Base-by-base conservation (phyloP, 805 yeast genomes). In the Lachancea sp. region DNA sequence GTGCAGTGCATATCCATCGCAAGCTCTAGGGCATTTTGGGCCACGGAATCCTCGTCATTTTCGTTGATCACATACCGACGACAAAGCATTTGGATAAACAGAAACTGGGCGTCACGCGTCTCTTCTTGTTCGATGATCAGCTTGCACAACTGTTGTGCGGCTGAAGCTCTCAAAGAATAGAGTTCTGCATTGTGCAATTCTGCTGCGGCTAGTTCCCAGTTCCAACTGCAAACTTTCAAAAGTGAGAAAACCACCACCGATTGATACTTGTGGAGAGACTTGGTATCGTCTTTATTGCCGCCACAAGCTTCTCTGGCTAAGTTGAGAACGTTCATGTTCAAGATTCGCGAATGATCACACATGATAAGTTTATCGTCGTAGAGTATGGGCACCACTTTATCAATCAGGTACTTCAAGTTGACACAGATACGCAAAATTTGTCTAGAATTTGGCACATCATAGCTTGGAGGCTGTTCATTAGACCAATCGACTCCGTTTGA, bases 1-100 rank as follows among this genome's bases (percentile, higher is more conserved):
- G 90, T 81, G 10, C 85, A 77, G 54, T 88, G 95, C 77, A 81
- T 77, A 58, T 88, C 96, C 22, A 85, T 88, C 0, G 95, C 95
- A 56, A 87, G 63, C 60, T 88, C 96, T 50, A 88, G 66, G 0
- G 89, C 95, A 63, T 78, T 82, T n/a, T 74, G 65, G 0, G 95
- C 91, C 3, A 61, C 70, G 1, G 79, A 64, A 52, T 82, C 89
- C 25, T 60, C 71, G 38, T 78, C 84, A 53, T 80, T 75, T 39
- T 84, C 70, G 51, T 75, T 77, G 52, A 86, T 79, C 20, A 77
- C 69, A 65, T 80, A 88, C 26, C 95, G 70, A 56, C 81, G 89
- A 58, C 91, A 82, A 17, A 88, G 70, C 81, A 88, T 75, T 25
- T 82, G 81, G 54, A 85, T 72, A 58, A 87, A 85, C 51, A 86